Evolutionary conservation across 2,329 filamentous ascomycete genomes (phyloP).

Genomic region (Rutstroemia sp.): DNA sequence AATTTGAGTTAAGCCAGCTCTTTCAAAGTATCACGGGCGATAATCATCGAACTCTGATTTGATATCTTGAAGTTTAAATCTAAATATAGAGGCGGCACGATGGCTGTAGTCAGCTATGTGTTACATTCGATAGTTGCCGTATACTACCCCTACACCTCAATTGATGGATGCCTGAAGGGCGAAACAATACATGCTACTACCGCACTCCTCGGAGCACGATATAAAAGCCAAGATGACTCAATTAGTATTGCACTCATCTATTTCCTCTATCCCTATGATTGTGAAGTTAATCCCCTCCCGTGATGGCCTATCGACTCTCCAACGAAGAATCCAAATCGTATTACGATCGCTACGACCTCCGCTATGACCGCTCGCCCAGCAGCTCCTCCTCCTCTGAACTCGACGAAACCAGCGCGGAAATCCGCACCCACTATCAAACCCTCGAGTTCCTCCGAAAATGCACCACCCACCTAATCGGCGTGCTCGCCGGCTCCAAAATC

Average conservation of each 20-base stretch:
- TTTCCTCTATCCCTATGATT: no score
- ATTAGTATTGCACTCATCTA: neutral
- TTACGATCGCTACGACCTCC: neutral
- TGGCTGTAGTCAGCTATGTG: neutral
- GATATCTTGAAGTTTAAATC: neutral
- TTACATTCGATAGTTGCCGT: neutral
- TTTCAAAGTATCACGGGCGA: no score
- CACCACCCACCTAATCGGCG: neutral
- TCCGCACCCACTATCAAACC: neutral
- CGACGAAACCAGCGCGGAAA: neutral
- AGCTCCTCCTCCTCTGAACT: neutral
- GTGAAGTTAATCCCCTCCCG: no score
- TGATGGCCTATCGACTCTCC: no score
- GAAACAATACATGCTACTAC: neutral
- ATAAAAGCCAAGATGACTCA: neutral
- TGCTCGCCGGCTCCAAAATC: neutral
- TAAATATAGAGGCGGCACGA: neutral
- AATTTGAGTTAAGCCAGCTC: no score
- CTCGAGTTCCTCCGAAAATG: slow-evolving; percentile 1
- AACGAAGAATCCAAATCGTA: neutral
- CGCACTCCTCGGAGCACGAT: neutral
- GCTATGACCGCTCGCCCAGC: neutral
- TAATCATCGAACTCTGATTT: no score
- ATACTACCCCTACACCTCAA: neutral
- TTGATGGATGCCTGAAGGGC: neutral